Evolutionary conservation across 2,329 filamentous ascomycete species (phyloP), one percentile per base, ranked within the genome.

Genomic region (Fusarium coffeatum): DNA sequence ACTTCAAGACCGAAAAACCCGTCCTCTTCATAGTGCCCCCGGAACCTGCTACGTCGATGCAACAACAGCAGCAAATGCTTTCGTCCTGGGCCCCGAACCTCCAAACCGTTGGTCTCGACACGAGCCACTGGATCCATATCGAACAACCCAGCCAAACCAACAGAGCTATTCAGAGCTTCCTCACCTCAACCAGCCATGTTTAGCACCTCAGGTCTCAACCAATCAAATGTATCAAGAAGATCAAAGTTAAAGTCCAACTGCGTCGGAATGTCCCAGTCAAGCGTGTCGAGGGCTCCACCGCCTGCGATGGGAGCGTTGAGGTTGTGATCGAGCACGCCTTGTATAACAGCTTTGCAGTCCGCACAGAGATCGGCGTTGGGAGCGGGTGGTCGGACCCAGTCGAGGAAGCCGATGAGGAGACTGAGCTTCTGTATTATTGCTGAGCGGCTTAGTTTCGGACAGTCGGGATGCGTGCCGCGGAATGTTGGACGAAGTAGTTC

Each of bases 391-490:
- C 79, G 78, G 2, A 87, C 78, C 85, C 85, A 87, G 54, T 85
- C 83, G 13, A 87, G 78, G 57, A 86, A 87, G 0, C 83, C 84
- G 4, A 86, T 80, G 0, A 87, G 76, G 2, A 87, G 80, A 60
- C 83, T 85, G 3, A 87, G 78, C 56, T 87, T 84, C 66, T 86
- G 84, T 34, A 86, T 82, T 11, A 87, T 84, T 42, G 79, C 81
- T 1, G 84, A 85, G 2, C 83, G 79, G 5, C 81, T 84, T 12
- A 86, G 75, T 16, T 75, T 72, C 15, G 78, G 68, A 34, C 77
- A 74, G 28, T 74, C 74, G 2, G 76, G 78, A 32, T 81, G 77
- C 4, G 77, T 70, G 51, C 77, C 75, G 37, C 72, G 73, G 20
- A 79, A 74, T 0, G 81, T 81, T 18, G 83, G 82, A 30, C 82